Conservation (phyloP, 208 protist species). For the Angomonas deanei region DNA sequence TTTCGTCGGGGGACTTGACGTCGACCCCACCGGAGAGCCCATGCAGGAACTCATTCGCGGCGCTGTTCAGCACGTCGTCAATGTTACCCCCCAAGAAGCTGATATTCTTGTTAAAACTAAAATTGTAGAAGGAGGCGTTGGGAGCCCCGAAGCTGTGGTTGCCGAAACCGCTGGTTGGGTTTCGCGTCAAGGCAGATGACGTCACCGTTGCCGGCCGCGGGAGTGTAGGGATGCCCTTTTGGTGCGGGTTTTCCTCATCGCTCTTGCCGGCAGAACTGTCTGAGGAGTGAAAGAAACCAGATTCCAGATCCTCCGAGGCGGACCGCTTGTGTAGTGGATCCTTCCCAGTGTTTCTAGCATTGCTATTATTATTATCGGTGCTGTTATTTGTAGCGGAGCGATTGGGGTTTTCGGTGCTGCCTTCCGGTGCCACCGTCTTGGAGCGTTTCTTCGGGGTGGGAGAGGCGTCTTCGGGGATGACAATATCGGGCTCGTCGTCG, state of each 20-base stretch:
- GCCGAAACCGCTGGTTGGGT: not conserved
- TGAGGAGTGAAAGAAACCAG: too few species aligned
- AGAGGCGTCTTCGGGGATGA: slow-evolving; percentile 16
- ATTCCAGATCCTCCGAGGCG: too few species aligned
- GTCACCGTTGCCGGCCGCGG: not conserved
- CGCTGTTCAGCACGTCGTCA: slow-evolving; percentile 42
- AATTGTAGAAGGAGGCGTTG: slow-evolving; percentile 37
- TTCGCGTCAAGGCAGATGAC: not conserved
- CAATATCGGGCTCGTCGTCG: slow-evolving; percentile 2
- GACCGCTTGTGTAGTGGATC: too few species aligned
- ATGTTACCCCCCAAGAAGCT: slow-evolving; percentile 47
- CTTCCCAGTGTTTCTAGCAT: too few species aligned
- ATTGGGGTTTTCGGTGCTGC: not conserved
- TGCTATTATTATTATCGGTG: too few species aligned
- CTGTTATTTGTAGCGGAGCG: too few species aligned
- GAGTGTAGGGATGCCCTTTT: not conserved
- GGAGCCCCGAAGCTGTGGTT: slow-evolving; percentile 18
- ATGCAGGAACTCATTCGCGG: slow-evolving; percentile 51
- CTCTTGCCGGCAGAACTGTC: not conserved
- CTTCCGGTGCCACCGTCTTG: slow-evolving; percentile 29
- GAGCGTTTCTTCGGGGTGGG: slow-evolving; percentile 57
- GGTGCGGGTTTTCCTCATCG: not conserved
- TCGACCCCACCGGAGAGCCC: slow-evolving; percentile 12
- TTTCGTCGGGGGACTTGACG: not conserved
- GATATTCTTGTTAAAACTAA: slow-evolving; percentile 47